phyloP scores from a whole-genome alignment of 345 rosid genomes.

The Psidium friedrichsthalianum region DNA sequence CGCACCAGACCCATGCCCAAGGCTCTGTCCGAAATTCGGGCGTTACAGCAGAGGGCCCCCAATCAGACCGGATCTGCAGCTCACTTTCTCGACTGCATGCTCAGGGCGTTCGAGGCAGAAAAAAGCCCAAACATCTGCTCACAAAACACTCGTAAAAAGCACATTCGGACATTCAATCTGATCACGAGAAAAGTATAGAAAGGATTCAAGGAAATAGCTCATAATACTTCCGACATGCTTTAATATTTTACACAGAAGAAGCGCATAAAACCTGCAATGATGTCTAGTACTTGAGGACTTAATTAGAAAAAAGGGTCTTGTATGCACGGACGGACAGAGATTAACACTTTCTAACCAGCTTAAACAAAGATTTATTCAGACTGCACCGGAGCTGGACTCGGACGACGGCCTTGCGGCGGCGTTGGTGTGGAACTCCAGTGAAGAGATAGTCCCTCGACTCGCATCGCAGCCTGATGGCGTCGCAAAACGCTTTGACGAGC shows the following conservation, averaged over 20 bases:
- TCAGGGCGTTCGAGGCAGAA: too few relatives aligned
- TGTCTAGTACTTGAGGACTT: neutral
- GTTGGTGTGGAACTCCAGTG: constrained; percentile 65
- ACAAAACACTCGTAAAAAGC: neutral
- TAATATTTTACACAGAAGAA: neutral
- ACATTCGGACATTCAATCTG: neutral
- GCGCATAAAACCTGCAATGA: neutral
- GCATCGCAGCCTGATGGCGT: constrained; percentile 50
- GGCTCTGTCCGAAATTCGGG: too few relatives aligned
- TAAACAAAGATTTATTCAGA: neutral
- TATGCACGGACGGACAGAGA: neutral
- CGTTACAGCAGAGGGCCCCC: too few relatives aligned
- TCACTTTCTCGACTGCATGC: too few relatives aligned
- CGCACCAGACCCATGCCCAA: too few relatives aligned
- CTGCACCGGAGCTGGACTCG: constrained; percentile 13
- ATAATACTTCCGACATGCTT: neutral
- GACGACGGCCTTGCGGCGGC: constrained; percentile 1
- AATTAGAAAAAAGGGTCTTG: neutral
- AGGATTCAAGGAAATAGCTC: neutral
- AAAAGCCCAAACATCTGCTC: neutral
- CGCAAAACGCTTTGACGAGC: constrained; percentile 46
- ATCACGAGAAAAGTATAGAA: neutral
- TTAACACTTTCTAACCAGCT: neutral
- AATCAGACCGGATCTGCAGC: too few relatives aligned
- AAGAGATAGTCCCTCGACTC: constrained; percentile 59